A percentile compares a stretch with the other conserved stretches of the same genome.
Evolutionary conservation across 2,329 filamentous ascomycete species (phyloP).

Genomic region (Aspergillus aculeatinus): DNA sequence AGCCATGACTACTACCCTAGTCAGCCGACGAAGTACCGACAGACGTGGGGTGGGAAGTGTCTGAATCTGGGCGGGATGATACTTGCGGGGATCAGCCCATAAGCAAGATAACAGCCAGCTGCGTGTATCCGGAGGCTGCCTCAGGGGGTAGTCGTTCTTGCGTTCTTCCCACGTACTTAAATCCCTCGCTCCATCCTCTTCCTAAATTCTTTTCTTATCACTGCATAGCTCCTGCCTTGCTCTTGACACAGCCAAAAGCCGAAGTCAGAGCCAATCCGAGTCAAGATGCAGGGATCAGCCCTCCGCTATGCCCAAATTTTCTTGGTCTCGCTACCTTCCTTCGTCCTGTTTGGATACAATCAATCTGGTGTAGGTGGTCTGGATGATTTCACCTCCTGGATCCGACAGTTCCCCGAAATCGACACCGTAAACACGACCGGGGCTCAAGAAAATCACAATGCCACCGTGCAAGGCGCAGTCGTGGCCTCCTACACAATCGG

Average conservation of each 20-base stretch:
- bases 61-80: no score
- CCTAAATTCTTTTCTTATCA: no score
- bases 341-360: conserved; percentile 55
- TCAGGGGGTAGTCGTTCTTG: background rate
- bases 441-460: conserved; percentile 44
- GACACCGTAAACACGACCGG: conserved; percentile 49
- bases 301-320: conserved; percentile 15
- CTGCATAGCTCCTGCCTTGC: no score
- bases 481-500: conserved; percentile 43
- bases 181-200: background rate
- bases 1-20: no score
- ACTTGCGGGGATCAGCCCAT: no score
- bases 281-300: conserved; percentile 6
- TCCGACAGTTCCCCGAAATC: conserved; percentile 48
- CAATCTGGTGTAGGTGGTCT: conserved; percentile 53
- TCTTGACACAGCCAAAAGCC: background rate
- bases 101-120: background rate
- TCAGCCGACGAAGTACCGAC: background rate
- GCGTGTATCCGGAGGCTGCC: background rate
- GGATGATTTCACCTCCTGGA: conserved; percentile 31
- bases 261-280: background rate
- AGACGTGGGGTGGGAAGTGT: background rate
- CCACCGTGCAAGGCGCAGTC: conserved; percentile 40
- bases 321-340: conserved; percentile 33
- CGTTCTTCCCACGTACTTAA: background rate